phyloP scores from a whole-genome alignment of 1,284 basidiomycete species.

The Meripilus lineatus region DNA sequence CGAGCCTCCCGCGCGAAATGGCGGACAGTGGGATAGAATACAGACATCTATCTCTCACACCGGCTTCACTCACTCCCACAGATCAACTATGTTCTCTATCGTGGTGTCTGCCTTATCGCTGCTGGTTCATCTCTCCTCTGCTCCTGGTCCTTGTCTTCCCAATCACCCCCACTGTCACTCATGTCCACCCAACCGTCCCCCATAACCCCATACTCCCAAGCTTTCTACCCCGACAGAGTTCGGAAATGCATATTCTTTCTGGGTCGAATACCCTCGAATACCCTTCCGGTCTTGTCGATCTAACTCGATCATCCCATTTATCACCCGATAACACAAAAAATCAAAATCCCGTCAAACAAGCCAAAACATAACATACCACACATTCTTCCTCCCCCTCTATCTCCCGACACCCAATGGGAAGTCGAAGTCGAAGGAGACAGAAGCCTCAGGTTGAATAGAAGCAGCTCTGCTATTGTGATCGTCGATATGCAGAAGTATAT shows the following conservation, averaged over 20 bases:
- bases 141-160: not conserved
- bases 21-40: not conserved
- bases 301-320: conserved; percentile 46
- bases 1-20: too few relatives aligned
- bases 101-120: not conserved
- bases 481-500: conserved; percentile 73
- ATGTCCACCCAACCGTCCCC: conserved; percentile 20
- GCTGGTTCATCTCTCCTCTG: too few relatives aligned
- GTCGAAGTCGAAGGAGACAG: conserved; percentile 48
- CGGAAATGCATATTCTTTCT: conserved; percentile 52
- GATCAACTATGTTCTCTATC: not conserved
- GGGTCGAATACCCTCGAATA: conserved; percentile 73
- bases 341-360: conserved; percentile 3
- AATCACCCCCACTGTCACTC: not conserved
- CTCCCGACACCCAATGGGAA: conserved; percentile 41
- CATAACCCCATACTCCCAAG: conserved; percentile 37
- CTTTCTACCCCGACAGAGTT: conserved; percentile 44
- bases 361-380: too few relatives aligned
- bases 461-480: conserved; percentile 51
- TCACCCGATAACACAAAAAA: conserved; percentile 13
- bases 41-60: not conserved
- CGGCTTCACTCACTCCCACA: not conserved
- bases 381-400: conserved; percentile 34
- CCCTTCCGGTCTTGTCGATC: conserved; percentile 56
- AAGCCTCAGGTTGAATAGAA: conserved; percentile 44